Percentiles rank a stretch among this genome's conserved stretches.
Conservation (phyloP, 2,329 filamentous ascomycete species). For the Zymoseptoria passerinii region DNA sequence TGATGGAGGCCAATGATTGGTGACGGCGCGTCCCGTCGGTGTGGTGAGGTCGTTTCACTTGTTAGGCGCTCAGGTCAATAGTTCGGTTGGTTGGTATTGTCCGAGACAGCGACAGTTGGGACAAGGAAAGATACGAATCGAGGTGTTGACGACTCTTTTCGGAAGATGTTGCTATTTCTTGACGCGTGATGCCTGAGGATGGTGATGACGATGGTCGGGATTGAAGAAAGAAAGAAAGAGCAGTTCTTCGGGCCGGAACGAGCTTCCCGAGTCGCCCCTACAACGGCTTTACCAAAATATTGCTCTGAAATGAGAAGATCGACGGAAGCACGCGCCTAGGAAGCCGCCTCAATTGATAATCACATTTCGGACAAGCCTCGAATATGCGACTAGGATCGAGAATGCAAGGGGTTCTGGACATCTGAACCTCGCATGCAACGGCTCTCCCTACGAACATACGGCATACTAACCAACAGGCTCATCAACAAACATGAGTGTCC, state of each 20-base stretch:
- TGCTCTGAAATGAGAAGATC: neutral
- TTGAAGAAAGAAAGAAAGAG: neutral
- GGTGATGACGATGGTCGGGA: neutral
- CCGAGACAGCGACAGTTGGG: constrained; percentile 5
- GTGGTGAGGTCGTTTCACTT: neutral
- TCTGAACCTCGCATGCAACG: neutral
- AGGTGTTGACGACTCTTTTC: neutral
- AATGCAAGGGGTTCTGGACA: constrained; percentile 1
- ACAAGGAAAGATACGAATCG: neutral
- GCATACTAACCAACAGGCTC: constrained; percentile 1
- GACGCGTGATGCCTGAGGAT: neutral
- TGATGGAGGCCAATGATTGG: neutral
- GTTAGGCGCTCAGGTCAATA: neutral
- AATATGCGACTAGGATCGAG: neutral
- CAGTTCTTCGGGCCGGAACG: neutral
- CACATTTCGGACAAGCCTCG: neutral
- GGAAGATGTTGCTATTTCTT: neutral
- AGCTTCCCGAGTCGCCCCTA: neutral
- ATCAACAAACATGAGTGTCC: constrained; percentile 47
- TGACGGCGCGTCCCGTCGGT: neutral
- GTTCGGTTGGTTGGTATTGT: neutral
- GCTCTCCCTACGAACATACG: constrained; percentile 3
- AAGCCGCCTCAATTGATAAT: neutral
- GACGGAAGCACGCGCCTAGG: neutral
- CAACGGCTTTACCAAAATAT: neutral